Evolutionary conservation across 345 rosid species (phyloP), one percentile per base, ranked within the genome.

Genomic region (Eucalyptus erythrocorys): DNA sequence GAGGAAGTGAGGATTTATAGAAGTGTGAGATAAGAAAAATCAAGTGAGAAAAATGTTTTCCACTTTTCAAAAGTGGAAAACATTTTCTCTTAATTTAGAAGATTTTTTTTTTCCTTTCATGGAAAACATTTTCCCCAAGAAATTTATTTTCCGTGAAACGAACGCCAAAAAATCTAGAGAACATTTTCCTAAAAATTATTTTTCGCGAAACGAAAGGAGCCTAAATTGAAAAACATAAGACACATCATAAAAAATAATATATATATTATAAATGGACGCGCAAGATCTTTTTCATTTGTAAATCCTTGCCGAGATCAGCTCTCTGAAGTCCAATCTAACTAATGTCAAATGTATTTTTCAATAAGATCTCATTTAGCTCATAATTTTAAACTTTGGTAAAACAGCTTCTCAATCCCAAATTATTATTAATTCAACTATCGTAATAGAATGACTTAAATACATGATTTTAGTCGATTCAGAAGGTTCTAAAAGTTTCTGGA

Each of bases 121-220:
- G 22, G 7, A 50, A 50, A 50, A 16, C 7, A 51, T 51, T 51
- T 51, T 51, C 1, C 4, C n/a, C n/a, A n/a, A n/a, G n/a, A n/a
- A n/a, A n/a, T n/a, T n/a, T n/a, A n/a, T n/a, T n/a, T 51, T 51
- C 1, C 4, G 2, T 17, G 1, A 51, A 50, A 51, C 9, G 9
- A 51, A 51, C 9, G 9, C 9, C 4, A 4, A 0, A 51, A 17
- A 50, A 50, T 50, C 55, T 8, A 4, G 2, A 50, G 17, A 50
- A 6, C 22, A 4, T 8, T 50, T 50, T 50, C 2, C 8, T 0
- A 0, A 1, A 17, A 50, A 50, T 17, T 50, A 17, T 50, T 50
- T 50, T 50, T 4, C 8, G 0, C 21, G 0, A 50, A 17, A 50
- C 7, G 53, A 50, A 50, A 0, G 9, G 8, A 30, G n/a, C 3